Evolutionary conservation across 331 rosid genomes (phyloP).

Genomic region (Acacia pycnantha): DNA sequence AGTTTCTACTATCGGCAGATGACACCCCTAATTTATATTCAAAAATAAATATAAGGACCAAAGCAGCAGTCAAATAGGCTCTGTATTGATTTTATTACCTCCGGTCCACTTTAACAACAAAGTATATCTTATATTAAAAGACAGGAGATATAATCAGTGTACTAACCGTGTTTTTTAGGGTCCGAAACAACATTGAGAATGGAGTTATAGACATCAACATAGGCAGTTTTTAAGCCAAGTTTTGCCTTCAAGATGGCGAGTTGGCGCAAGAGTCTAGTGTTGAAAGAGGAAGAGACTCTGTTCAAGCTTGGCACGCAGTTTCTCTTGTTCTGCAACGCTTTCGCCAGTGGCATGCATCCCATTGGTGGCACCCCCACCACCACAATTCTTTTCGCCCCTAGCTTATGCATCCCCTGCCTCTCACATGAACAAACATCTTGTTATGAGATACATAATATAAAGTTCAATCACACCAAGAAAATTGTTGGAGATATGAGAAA

Average conservation of each 20-base stretch:
- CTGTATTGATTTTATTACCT: no score
- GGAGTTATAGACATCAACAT: conserved; percentile 49
- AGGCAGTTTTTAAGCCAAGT: conserved; percentile 37
- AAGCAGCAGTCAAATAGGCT: no score
- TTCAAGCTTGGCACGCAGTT: conserved; percentile 49
- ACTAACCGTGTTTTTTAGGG: conserved; percentile 52
- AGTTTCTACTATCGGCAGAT: no score
- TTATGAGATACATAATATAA: no score
- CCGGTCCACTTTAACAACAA: no score
- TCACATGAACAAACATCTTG: not conserved
- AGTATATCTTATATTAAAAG: no score
- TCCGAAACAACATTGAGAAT: conserved; percentile 39
- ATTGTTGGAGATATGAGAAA: no score
- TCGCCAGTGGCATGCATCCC: conserved; percentile 69
- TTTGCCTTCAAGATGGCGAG: conserved; percentile 33
- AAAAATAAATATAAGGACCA: no score
- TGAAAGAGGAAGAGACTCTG: conserved; percentile 46
- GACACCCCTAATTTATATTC: no score
- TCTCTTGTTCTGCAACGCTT: conserved; percentile 26
- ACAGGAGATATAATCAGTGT: not conserved
- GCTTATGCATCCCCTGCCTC: conserved; percentile 53
- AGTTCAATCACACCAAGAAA: no score
- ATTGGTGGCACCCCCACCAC: conserved; percentile 72
- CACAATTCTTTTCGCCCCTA: conserved; percentile 46
- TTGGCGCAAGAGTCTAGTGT: conserved; percentile 42